These are phyloP conservation scores for Grammothele lineata DNA, from an alignment of 768 basidiomycete genomes.

Conservation along the genomic window DNA sequence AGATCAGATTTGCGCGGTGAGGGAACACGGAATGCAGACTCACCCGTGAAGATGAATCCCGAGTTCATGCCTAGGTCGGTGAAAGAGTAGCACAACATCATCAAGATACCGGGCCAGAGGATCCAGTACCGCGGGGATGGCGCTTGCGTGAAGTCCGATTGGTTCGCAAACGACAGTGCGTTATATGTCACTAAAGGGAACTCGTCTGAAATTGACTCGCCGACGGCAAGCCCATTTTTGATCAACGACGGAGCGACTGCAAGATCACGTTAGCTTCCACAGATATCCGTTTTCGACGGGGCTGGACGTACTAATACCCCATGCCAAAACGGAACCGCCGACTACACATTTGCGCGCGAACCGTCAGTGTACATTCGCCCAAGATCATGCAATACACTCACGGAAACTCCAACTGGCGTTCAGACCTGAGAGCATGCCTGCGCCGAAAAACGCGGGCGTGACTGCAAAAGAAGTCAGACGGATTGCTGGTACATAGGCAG, in stretches of 20 bases:
- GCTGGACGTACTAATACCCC: constrained; percentile 40
- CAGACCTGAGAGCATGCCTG: constrained; percentile 53
- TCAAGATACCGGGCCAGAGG: constrained; percentile 48
- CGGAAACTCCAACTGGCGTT: constrained; percentile 55
- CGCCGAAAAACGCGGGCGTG: constrained; percentile 56
- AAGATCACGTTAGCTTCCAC: too few relatives aligned
- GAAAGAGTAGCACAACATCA: constrained; percentile 60
- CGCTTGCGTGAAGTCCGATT: constrained; percentile 29
- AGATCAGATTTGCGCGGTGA: constrained; percentile 18
- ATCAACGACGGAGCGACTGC: constrained; percentile 47
- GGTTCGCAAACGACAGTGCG: constrained; percentile 35
- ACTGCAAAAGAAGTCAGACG: constrained; percentile 23
- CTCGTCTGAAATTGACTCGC: constrained; percentile 32
- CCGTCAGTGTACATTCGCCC: too few relatives aligned
- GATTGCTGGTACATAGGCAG: background rate
- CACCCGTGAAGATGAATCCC: constrained; percentile 28
- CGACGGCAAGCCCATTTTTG: constrained; percentile 48
- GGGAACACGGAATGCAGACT: constrained; percentile 16
- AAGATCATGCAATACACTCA: too few relatives aligned
- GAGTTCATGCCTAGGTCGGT: constrained; percentile 44
- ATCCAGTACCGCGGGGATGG: constrained; percentile 21
- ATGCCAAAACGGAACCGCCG: constrained; percentile 50
- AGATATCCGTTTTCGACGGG: too few relatives aligned
- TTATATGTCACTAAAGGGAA: constrained; percentile 40
- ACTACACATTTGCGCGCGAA: too few relatives aligned